Evolutionary conservation across 2,329 filamentous ascomycete genomes (phyloP).

Genomic region (Acarospora socialis): DNA sequence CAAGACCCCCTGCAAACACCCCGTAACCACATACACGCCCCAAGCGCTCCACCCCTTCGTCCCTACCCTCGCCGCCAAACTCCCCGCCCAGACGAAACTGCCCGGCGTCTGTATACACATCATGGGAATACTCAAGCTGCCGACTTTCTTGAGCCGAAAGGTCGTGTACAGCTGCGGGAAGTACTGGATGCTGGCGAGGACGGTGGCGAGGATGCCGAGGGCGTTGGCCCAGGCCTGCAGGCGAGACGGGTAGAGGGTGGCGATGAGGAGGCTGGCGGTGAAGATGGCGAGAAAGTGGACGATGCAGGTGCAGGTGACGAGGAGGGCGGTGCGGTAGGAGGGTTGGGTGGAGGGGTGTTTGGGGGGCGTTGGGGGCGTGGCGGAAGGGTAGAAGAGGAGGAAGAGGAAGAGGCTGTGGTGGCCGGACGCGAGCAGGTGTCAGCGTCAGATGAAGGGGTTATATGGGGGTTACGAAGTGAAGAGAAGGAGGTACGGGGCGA

Average conservation of each 20-base stretch:
- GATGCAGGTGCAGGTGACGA: slow-evolving; percentile 58
- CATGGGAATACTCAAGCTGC: slow-evolving; percentile 88
- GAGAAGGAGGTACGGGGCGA: slow-evolving; percentile 11
- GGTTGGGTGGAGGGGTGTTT: slow-evolving; percentile 33
- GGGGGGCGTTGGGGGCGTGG: slow-evolving; percentile 32
- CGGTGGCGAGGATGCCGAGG: slow-evolving; percentile 64
- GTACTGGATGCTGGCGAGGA: slow-evolving; percentile 78
- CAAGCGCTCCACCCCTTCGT: slow-evolving; percentile 85
- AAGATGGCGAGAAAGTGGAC: slow-evolving; percentile 59
- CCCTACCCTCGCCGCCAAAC: slow-evolving; percentile 66
- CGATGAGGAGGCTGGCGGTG: slow-evolving; percentile 54
- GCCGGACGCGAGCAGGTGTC: no score
- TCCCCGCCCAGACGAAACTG: slow-evolving; percentile 76
- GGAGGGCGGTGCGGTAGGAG: slow-evolving; percentile 64
- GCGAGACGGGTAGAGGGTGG: slow-evolving; percentile 45
- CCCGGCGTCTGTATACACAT: slow-evolving; percentile 97
- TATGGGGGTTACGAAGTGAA: background rate
- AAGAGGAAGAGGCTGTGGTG: slow-evolving; percentile 68
- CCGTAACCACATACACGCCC: slow-evolving; percentile 81
- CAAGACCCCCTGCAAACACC: slow-evolving; percentile 67
- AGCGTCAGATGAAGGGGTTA: no score
- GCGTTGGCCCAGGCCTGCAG: slow-evolving; percentile 72
- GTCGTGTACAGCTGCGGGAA: slow-evolving; percentile 92
- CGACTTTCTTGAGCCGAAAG: slow-evolving; percentile 68
- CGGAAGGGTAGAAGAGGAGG: slow-evolving; percentile 77